Evolutionary conservation across 2,329 filamentous ascomycete genomes (phyloP), one percentile per base, ranked within the genome.

Genomic region (Cercospora citrullina): DNA sequence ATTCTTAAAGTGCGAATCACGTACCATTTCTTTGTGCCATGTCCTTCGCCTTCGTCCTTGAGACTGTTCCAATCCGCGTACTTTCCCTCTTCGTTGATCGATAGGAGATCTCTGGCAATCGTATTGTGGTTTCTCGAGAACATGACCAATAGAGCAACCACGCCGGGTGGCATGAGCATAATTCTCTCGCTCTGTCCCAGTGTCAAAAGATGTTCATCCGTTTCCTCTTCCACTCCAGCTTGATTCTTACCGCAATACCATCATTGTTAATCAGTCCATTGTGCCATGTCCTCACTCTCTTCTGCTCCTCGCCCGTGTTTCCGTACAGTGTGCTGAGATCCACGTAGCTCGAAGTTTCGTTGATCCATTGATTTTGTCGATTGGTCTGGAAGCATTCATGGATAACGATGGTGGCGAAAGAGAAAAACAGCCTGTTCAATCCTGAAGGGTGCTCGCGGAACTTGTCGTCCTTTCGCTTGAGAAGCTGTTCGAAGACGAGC

Each of bases 161-260:
- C 81, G 28, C 81, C 81, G 3, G 82, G 82, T 10, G 82, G 82
- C 81, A 83, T 82, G 74, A 83, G 77, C 80, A 83, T 81, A 65
- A 84, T 83, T 58, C 82, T 76, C 60, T 83, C 81, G 2, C 78
- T 80, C 55, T 59, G 16, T 59, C 2, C 3, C 30, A 18, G 12
- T 33, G 55, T 59, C 30, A 59, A 9, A 21, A 59, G 2, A 36
- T 59, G 8, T 36, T 59, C 30, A 2, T 36, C 28, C 16, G 4
- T 31, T 6, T 5, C 55, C 14, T 23, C 12, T 12, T 1, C 14
- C 16, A 10, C 8, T 33, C 30, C 9, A 30, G 14, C 21, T 26
- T 23, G 30, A 33, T 23, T 8, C 55, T 59, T 59, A 59, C 55
- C 10, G 81, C 81, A 67, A 83, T 77, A 0, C 80, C 80, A 71